phyloP scores from a whole-genome alignment of 352 stramenopile genomes.

The Pythium monospermum region DNA sequence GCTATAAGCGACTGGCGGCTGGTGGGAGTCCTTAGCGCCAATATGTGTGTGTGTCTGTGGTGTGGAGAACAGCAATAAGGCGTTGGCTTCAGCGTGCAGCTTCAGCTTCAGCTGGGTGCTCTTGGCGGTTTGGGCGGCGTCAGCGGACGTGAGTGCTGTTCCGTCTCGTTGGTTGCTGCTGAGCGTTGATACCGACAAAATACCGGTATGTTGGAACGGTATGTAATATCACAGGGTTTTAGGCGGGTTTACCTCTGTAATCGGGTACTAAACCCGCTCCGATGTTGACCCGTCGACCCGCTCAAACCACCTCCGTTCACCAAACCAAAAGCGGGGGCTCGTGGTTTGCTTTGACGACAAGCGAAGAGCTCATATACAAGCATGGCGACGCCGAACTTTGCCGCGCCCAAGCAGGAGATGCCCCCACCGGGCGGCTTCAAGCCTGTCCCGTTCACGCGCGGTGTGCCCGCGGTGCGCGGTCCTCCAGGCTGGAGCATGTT shows the following conservation, averaged over 20 bases:
- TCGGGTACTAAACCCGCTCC: too few relatives aligned
- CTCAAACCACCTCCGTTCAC: too few relatives aligned
- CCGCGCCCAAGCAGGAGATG: slow-evolving; percentile 76
- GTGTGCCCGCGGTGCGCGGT: slow-evolving; percentile 56
- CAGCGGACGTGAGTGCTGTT: not conserved
- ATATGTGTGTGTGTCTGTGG: too few relatives aligned
- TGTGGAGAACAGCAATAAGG: not conserved
- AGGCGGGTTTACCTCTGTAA: too few relatives aligned
- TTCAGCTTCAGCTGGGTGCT: not conserved
- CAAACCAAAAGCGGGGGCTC: too few relatives aligned
- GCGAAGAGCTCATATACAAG: not conserved
- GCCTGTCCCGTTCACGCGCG: slow-evolving; percentile 56
- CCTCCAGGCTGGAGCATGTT: slow-evolving; percentile 79
- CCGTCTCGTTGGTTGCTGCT: slow-evolving; percentile 20
- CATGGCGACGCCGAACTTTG: slow-evolving; percentile 84
- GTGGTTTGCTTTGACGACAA: too few relatives aligned
- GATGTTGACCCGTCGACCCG: too few relatives aligned
- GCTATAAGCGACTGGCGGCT: too few relatives aligned
- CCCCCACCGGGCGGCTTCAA: slow-evolving; percentile 74
- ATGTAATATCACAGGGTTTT: slow-evolving; percentile 1
- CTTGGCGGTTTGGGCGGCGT: not conserved
- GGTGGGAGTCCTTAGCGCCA: too few relatives aligned
- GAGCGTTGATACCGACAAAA: slow-evolving; percentile 2
- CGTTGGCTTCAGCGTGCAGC: not conserved
- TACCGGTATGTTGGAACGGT: slow-evolving; percentile 11